A percentile compares a stretch with the other conserved stretches of the same genome.
Evolutionary conservation across 345 rosid genomes (phyloP).

Genomic region (Kernera saxatilis): DNA sequence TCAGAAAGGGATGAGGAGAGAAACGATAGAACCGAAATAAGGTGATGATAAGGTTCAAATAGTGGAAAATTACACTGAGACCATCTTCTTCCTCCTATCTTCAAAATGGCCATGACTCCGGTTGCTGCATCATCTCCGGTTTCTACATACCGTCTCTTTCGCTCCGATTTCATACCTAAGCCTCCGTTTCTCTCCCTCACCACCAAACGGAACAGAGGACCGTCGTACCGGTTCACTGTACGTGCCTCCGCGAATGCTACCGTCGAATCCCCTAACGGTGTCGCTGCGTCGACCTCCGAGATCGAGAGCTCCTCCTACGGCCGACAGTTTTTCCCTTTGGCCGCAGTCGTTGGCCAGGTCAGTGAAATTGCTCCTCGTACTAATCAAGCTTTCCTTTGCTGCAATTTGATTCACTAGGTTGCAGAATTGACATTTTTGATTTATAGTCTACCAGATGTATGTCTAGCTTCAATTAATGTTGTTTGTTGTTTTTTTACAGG

Average conservation of each 20-base stretch:
- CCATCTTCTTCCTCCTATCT: conserved; percentile 11
- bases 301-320: conserved; percentile 46
- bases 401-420: not conserved
- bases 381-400: not conserved
- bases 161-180: conserved; percentile 15
- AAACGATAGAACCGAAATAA: conserved; percentile 11
- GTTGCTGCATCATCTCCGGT: conserved; percentile 23
- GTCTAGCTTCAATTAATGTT: not conserved
- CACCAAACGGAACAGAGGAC: conserved; percentile 19
- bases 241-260: conserved; percentile 28
- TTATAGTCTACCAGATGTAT: not conserved
- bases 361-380: not conserved
- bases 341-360: conserved; percentile 96
- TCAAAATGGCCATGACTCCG: conserved; percentile 26
- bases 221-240: conserved; percentile 19
- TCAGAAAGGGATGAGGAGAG: conserved; percentile 9
- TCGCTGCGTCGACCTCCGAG: conserved; percentile 29
- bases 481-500: conserved; percentile 34
- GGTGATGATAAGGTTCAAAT: conserved; percentile 28
- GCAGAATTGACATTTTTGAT: not conserved
- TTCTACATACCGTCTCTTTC: conserved; percentile 11
- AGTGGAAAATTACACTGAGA: not conserved
- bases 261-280: conserved; percentile 52
- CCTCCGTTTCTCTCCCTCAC: conserved; percentile 23
- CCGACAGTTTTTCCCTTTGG: conserved; percentile 74